Evolutionary conservation across 176 grass and related monocot species (phyloP), one percentile per base, ranked within the genome.

Genomic region (Luzula sylvatica): DNA sequence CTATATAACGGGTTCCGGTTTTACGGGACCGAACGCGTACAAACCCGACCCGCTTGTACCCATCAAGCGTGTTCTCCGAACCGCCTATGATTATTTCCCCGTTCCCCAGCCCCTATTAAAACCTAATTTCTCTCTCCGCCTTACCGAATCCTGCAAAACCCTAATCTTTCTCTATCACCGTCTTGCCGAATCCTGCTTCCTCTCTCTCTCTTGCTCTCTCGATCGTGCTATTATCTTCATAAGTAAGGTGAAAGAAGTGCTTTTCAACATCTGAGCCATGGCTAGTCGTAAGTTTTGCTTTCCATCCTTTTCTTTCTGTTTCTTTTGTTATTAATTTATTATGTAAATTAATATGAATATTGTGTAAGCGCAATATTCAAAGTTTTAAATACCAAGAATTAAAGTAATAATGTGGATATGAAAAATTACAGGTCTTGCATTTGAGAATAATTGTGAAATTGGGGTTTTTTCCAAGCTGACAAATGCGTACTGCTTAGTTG

Each of bases 381-480:
- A 35, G 53, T 13, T 12, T 46, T 15, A 15, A 15, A 7, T 46
- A 25, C 50, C 27, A n/a, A 27, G 14, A 57, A 38, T 56, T 57
- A 39, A 16, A 15, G 38, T 45, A 54, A 38, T 8, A 2, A 0
- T 68, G 1, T 52, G 18, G 9, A 29, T 29, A 3, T n/a, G 25
- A 69, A 45, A 42, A 26, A 69, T n/a, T 75, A 3, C 50, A 98
- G 93, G 93, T 53, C 73, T 98, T 66, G 85, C 80, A 55, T 98
- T 90, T 80, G 85, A 92, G 65, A 98, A 98, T 58, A 78, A 77
- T 55, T 98, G 86, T 11, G 93, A 98, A 69, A 15, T 92, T 77
- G 86, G 93, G 20, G 86, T 90, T 54, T 98, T 98, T 52, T 98
- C 85, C 22, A 92, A 98, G 81, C 55, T 98, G 8, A 98, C 85